Evolutionary conservation across 2,329 filamentous ascomycete species (phyloP).

Genomic region (Colletotrichum theobromicola): DNA sequence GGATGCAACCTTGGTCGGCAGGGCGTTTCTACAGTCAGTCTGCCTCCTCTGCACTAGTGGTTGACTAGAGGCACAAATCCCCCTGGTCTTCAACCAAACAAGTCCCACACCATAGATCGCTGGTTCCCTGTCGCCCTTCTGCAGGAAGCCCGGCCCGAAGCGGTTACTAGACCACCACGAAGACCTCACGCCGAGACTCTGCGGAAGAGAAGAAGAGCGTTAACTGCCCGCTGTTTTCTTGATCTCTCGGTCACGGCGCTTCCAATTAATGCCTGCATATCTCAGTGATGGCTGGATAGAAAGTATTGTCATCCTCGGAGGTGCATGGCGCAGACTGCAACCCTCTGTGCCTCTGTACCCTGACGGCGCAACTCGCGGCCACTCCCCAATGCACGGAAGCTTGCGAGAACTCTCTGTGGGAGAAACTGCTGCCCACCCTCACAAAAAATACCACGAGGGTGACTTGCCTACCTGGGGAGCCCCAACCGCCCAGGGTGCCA

Average conservation of each 20-base stretch:
- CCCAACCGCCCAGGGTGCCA: conserved; percentile 17
- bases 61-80: neutral
- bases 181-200: neutral
- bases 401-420: neutral
- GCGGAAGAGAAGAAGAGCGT: neutral
- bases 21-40: neutral
- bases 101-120: neutral
- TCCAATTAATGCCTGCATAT: neutral
- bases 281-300: neutral
- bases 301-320: neutral
- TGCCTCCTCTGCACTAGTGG: neutral
- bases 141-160: conserved; percentile 3
- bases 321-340: neutral
- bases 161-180: neutral
- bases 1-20: conserved; percentile 5
- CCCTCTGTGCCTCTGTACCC: neutral
- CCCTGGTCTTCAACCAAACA: neutral
- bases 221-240: neutral
- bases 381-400: neutral
- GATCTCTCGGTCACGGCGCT: neutral
- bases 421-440: neutral
- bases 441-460: neutral
- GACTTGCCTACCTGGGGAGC: conserved; percentile 2
- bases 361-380: neutral
- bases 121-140: neutral